Base-by-base conservation (phyloP, 768 basidiomycete genomes). In the Boletus eberwhitei region DNA sequence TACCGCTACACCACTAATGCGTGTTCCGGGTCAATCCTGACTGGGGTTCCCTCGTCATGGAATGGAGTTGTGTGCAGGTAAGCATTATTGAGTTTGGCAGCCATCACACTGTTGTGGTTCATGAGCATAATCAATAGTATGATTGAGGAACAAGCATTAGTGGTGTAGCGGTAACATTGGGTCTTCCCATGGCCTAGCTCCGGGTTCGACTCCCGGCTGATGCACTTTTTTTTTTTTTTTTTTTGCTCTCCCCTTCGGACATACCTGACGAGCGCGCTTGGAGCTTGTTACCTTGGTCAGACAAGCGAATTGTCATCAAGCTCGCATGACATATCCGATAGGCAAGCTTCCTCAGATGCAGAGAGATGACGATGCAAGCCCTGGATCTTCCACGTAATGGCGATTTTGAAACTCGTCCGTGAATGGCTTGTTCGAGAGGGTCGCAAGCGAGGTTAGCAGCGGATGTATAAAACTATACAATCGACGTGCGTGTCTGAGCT, bases 81-180 rank as follows among this genome's bases (percentile, higher is more conserved):
- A n/a, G n/a, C n/a, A n/a, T n/a, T n/a, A n/a, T n/a, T n/a, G n/a
- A n/a, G 24, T 24, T 24, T 24, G 24, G 24, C 24, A 24, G 24
- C 4, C 24, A n/a, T n/a, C n/a, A n/a, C n/a, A n/a, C n/a, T n/a
- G 24, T 24, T 24, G 24, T 4, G 4, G 24, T 24, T 24, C 24
- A 24, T 24, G 24, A 24, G 24, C 5, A 26, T 26, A 26, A 26
- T 26, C 24, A 6, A 6, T 6, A 26, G 24, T 6, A 6, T 26
- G 3, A 24, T 24, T 24, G 1, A 26, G 7, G 14, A n/a, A n/a
- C 9, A 9, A 40, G 70, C 69, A 69, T 72, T 60, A 69, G 69
- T 87, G 83, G 85, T 86, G 85, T 87, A 87, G 74, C 80, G 86
- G 86, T 87, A 87, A 87, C 86, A 87, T 88, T 85, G 84, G 83